phyloP scores from a whole-genome alignment of 2,329 filamentous ascomycete genomes.

The Pyricularia pennisetigena region DNA sequence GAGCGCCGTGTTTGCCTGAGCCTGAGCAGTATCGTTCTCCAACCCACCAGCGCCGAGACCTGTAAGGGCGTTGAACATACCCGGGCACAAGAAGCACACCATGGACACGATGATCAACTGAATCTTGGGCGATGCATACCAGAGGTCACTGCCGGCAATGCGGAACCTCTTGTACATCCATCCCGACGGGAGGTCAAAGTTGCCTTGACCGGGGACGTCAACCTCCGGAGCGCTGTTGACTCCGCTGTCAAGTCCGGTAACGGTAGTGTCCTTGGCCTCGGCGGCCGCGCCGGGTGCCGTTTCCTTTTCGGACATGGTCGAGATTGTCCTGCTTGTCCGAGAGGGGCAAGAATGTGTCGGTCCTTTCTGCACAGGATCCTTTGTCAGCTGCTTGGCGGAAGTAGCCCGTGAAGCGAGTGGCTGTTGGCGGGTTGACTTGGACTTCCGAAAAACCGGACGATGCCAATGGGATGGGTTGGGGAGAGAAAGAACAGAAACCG shows the following conservation, averaged over 20 bases:
- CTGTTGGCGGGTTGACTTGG: not conserved
- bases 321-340: too few species aligned
- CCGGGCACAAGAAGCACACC: conserved; percentile 40
- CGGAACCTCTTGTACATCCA: conserved; percentile 61
- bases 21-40: conserved; percentile 11
- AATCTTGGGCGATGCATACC: conserved; percentile 64
- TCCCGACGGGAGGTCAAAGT: conserved; percentile 30
- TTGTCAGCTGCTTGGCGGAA: too few species aligned
- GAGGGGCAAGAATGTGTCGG: too few species aligned
- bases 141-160: conserved; percentile 42
- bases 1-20: conserved; percentile 30
- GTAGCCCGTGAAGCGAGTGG: too few species aligned
- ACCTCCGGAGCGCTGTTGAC: not conserved
- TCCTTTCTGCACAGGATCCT: too few species aligned
- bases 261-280: not conserved
- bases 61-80: conserved; percentile 18
- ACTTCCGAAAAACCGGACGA: not conserved
- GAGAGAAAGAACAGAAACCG: not conserved
- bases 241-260: not conserved
- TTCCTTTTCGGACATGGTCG: conserved; percentile 3
- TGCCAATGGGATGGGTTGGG: not conserved
- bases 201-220: not conserved
- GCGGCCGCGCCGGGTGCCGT: not conserved
- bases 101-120: conserved; percentile 64
- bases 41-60: conserved; percentile 17